A percentile compares a stretch with the other conserved stretches of the same genome.
These are phyloP conservation scores for Crithidia expoeki DNA, from an alignment of 208 protist genomes.

Conservation along the genomic window DNA sequence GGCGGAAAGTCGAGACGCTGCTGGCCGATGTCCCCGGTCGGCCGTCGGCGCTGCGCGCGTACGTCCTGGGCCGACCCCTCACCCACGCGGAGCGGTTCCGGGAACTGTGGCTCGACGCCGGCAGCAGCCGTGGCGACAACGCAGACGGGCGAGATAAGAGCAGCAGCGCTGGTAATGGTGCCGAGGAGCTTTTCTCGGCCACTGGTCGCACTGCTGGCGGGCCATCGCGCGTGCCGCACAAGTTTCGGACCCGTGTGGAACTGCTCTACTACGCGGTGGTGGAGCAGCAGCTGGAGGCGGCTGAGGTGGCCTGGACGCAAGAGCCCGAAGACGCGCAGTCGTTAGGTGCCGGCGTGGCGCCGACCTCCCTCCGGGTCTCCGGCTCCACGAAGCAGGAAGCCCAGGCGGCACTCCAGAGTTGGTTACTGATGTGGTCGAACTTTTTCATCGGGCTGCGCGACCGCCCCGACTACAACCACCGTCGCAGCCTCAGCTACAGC, in stretches of 20 bases:
- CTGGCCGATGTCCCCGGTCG: slow-evolving; percentile 47
- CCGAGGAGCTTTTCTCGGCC: slow-evolving; percentile 53
- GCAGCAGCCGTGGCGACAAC: slow-evolving; percentile 5
- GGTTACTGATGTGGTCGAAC: slow-evolving; percentile 54
- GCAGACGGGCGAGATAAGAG: not conserved
- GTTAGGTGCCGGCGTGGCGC: not conserved
- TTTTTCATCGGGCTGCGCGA: slow-evolving; percentile 60
- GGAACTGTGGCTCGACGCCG: slow-evolving; percentile 71
- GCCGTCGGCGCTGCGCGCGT: slow-evolving; percentile 59
- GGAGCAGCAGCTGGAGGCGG: slow-evolving; percentile 59
- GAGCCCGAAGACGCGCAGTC: slow-evolving; percentile 10
- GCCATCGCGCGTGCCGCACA: slow-evolving; percentile 30
- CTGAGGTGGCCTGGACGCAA: slow-evolving; percentile 61
- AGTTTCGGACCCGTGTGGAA: slow-evolving; percentile 78
- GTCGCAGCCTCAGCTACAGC: slow-evolving; percentile 34
- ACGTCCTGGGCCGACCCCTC: slow-evolving; percentile 40
- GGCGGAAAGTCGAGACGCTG: slow-evolving; percentile 64
- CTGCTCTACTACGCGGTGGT: slow-evolving; percentile 73
- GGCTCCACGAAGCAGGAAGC: slow-evolving; percentile 30
- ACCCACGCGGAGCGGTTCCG: slow-evolving; percentile 81
- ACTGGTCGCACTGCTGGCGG: slow-evolving; percentile 48
- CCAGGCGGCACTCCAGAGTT: slow-evolving; percentile 48
- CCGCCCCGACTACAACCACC: slow-evolving; percentile 34
- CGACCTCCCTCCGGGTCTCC: slow-evolving; percentile 18
- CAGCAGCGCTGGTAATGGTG: slow-evolving; percentile 13